Conservation (phyloP, 2,329 filamentous ascomycete species). For the Colletotrichum sp. region DNA sequence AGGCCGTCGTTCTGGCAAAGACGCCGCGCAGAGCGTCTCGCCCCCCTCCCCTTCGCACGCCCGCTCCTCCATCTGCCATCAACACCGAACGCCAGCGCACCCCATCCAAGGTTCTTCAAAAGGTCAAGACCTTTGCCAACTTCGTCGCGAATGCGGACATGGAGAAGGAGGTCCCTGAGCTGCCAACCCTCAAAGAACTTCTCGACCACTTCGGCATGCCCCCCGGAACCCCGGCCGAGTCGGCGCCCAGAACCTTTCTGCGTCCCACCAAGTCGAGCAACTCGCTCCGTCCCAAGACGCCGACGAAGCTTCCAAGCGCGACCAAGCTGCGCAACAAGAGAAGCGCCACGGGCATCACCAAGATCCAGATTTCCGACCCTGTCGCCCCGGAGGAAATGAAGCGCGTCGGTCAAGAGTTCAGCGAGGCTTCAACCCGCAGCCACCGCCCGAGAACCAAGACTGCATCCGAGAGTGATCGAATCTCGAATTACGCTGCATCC, state of each 20-base stretch:
- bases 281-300: slow-evolving; percentile 1
- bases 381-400: slow-evolving; percentile 9
- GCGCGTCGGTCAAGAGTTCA: slow-evolving; percentile 1
- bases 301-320: background rate
- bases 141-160: background rate
- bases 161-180: slow-evolving; percentile 8
- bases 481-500: background rate
- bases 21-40: background rate
- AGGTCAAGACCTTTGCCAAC: slow-evolving; percentile 19
- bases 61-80: background rate
- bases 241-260: background rate
- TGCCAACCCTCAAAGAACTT: slow-evolving; percentile 2
- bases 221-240: background rate
- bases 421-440: background rate
- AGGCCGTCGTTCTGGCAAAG: background rate
- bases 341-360: slow-evolving; percentile 7
- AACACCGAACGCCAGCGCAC: background rate
- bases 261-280: slow-evolving; percentile 7
- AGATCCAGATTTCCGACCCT: slow-evolving; percentile 15
- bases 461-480: background rate
- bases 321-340: slow-evolving; percentile 19
- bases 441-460: background rate
- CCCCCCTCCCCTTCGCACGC: background rate
- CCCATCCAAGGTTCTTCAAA: slow-evolving; percentile 11
- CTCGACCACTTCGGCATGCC: slow-evolving; percentile 14